Evolutionary conservation across 1,284 basidiomycete species (phyloP), one percentile per base, ranked within the genome.

Genomic region (Cronartium quercuum): DNA sequence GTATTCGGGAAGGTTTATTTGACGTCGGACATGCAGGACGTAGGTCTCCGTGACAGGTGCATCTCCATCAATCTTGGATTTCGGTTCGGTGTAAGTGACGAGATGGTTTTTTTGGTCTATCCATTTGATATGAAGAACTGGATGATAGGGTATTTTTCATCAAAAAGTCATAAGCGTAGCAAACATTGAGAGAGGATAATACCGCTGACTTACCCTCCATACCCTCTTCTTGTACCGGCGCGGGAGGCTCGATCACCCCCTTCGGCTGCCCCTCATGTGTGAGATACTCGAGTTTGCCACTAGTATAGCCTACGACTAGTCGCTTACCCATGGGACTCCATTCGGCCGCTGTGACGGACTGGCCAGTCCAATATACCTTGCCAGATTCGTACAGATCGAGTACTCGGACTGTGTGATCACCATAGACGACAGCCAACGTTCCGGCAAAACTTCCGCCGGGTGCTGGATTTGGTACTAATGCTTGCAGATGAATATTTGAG

Each of bases 241-340:
- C 55, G 18, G 61, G 68, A 47, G 61, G 60, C n/a, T 67, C 71
- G 9, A 75, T 66, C 38, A 41, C 65, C 47, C 71, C 71, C 65
- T 75, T 75, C 29, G 38, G 47, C 15, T 60, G 57, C 29, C 71
- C 71, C 37, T 75, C 71, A 37, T 75, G 64, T n/a, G 71, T 75
- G 1, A 66, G 13, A 35, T 66, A 67, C 24, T 75, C 71, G 37
- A 75, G 63, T 61, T 55, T 37, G 35, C 71, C 71, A 58, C 60
- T 35, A 42, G 18, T 34, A 34, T 75, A 75, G 40, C 63, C 71
- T 3, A 75, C 65, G 38, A 67, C 9, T 13, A 75, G 58, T n/a
- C 71, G 63, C 40, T 75, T 75, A 29, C 71, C 71, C 71, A 66
- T 75, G 29, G 71, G 71, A 67, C 71, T 75, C 71, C 71, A 75